Conservation (phyloP, 1,139 yeast species). For the Yamadazyma taylorii region DNA sequence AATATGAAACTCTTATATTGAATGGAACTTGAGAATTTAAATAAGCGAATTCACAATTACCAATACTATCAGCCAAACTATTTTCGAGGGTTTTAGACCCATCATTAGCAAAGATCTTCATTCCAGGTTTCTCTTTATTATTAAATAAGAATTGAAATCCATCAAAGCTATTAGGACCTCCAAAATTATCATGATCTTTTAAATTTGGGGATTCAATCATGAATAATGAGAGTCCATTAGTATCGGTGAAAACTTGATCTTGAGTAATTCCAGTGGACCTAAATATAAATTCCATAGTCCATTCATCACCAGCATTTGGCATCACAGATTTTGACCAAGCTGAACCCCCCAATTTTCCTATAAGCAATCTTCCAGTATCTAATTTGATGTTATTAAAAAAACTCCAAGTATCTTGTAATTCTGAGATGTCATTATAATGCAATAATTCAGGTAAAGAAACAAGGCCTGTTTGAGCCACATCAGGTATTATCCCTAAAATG, state of each 20-base stretch:
- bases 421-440: conserved; percentile 21
- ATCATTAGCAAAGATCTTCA: conserved; percentile 61
- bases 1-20: conserved; percentile 63
- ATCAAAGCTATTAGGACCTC: conserved; percentile 54
- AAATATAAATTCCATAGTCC: conserved; percentile 62
- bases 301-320: conserved; percentile 37
- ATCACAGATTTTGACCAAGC: conserved; percentile 48
- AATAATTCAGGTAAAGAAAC: conserved; percentile 37
- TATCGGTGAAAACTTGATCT: conserved; percentile 27
- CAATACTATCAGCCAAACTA: conserved; percentile 39
- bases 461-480: conserved; percentile 10
- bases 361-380: conserved; percentile 42
- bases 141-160: conserved; percentile 63
- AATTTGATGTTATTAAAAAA: conserved; percentile 25
- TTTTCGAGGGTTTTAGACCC: conserved; percentile 38
- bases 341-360: conserved; percentile 43
- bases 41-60: conserved; percentile 57
- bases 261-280: conserved; percentile 51
- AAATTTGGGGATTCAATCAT: conserved; percentile 29
- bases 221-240: conserved; percentile 57
- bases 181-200: conserved; percentile 31
- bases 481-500: conserved; percentile 12
- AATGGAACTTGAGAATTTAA: conserved; percentile 70
- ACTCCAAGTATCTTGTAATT: conserved; percentile 31
- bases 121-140: conserved; percentile 46